phyloP scores from a whole-genome alignment of 2,329 filamentous ascomycete genomes.

The Aureobasidium sp. region DNA sequence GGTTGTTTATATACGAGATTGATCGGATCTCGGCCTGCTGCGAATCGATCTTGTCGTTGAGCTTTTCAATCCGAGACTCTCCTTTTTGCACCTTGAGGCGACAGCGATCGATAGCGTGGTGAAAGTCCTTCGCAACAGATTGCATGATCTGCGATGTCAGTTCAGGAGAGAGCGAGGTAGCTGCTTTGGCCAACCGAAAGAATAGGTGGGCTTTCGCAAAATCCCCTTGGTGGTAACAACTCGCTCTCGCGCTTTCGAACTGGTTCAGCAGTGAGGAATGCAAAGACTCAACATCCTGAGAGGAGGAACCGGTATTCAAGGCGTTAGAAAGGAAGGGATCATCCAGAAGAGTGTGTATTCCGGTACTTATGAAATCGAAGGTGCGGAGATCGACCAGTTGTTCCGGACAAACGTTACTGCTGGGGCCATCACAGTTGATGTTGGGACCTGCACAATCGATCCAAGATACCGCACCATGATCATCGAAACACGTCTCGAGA shows the following conservation, averaged over 20 bases:
- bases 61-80: conserved; percentile 74
- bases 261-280: neutral
- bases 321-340: neutral
- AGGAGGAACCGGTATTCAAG: no score
- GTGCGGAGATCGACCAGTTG: neutral
- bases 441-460: neutral
- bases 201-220: neutral
- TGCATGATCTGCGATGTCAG: conserved; percentile 60
- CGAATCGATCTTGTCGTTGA: conserved; percentile 77
- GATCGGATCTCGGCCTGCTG: conserved; percentile 52
- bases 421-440: neutral
- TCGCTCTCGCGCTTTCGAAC: conserved; percentile 1
- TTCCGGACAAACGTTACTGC: neutral
- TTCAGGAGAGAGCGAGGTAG: conserved; percentile 51
- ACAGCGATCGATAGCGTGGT: conserved; percentile 8
- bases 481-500: neutral
- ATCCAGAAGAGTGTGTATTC: neutral
- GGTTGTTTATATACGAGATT: conserved; percentile 42
- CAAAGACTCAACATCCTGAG: neutral
- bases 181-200: neutral
- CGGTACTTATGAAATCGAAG: neutral
- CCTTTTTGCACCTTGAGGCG: conserved; percentile 54
- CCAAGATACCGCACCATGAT: neutral
- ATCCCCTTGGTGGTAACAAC: conserved; percentile 9
- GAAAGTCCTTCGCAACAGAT: conserved; percentile 60